phyloP scores from a whole-genome alignment of 495 filamentous ascomycete genomes.

The Lasiosphaeria hispida region DNA sequence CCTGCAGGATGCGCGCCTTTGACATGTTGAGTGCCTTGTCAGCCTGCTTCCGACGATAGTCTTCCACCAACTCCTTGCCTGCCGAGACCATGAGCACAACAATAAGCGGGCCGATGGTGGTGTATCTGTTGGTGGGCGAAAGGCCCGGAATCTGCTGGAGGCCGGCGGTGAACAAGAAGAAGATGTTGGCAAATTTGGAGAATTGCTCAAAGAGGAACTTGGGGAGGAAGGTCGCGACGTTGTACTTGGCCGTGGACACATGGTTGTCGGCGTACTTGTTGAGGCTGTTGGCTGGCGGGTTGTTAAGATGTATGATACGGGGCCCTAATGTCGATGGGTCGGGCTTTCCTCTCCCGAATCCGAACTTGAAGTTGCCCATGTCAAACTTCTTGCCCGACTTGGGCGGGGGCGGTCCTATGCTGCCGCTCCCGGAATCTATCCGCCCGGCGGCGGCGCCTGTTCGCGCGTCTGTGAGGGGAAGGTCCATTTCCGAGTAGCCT shows the following conservation, averaged over 20 bases:
- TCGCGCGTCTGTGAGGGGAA: slow-evolving; percentile 79
- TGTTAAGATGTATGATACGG: slow-evolving; percentile 93
- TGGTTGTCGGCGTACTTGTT: slow-evolving; percentile 95
- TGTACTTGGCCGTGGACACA: slow-evolving; percentile 98
- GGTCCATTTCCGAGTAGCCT: slow-evolving; percentile 96
- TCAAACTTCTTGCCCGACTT: slow-evolving; percentile 59
- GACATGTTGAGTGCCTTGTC: slow-evolving; percentile 88
- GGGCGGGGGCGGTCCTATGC: slow-evolving; percentile 31
- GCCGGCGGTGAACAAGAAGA: slow-evolving; percentile 97
- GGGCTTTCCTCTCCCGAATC: slow-evolving; percentile 79
- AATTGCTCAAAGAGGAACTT: slow-evolving; percentile 99
- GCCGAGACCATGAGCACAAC: slow-evolving; percentile 91
- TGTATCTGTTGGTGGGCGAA: slow-evolving; percentile 91
- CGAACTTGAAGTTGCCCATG: slow-evolving; percentile 83
- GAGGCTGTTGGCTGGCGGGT: slow-evolving; percentile 83
- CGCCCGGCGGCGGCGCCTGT: slow-evolving; percentile 14
- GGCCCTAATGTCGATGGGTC: slow-evolving; percentile 91
- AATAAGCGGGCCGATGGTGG: slow-evolving; percentile 88
- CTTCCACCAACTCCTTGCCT: slow-evolving; percentile 91
- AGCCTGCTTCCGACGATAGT: slow-evolving; percentile 83
- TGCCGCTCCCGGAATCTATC: slow-evolving; percentile 24
- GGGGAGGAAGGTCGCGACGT: slow-evolving; percentile 87
- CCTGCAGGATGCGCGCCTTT: slow-evolving; percentile 78
- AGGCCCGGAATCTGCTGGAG: slow-evolving; percentile 95
- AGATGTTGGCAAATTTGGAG: slow-evolving; percentile 97